These are phyloP conservation scores for Umbilicaria muhlenbergii DNA, from an alignment of 495 filamentous ascomycete species.

Conservation along the genomic window DNA sequence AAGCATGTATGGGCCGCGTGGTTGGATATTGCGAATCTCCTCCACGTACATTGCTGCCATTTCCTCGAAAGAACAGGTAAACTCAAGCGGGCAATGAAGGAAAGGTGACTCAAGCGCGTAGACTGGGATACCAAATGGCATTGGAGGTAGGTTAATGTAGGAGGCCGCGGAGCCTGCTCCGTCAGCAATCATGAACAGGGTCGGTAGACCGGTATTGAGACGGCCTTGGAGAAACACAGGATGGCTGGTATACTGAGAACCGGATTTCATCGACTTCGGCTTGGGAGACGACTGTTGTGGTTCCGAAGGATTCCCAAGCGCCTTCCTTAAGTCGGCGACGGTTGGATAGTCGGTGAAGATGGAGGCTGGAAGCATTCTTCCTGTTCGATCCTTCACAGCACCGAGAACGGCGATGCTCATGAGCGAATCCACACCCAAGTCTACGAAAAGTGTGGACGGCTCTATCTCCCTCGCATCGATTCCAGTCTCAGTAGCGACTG, in stretches of 20 bases:
- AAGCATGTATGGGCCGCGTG: slow-evolving; percentile 51
- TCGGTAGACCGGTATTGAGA: slow-evolving; percentile 7
- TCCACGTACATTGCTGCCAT: slow-evolving; percentile 43
- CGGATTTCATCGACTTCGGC: slow-evolving; percentile 14
- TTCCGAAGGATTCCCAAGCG: slow-evolving; percentile 29
- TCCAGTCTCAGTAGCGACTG: slow-evolving; percentile 29
- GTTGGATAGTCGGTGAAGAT: slow-evolving; percentile 25
- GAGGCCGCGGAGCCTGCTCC: slow-evolving; percentile 24
- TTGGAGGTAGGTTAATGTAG: slow-evolving; percentile 13
- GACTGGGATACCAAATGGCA: slow-evolving; percentile 11
- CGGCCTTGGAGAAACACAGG: not conserved
- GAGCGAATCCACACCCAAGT: slow-evolving; percentile 35
- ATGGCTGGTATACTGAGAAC: slow-evolving; percentile 12
- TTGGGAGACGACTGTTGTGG: not conserved
- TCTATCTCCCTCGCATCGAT: slow-evolving; percentile 24
- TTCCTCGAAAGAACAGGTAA: slow-evolving; percentile 30
- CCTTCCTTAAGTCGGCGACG: slow-evolving; percentile 29
- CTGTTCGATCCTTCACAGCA: slow-evolving; percentile 20
- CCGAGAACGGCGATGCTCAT: slow-evolving; percentile 30
- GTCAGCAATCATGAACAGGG: slow-evolving; percentile 23
- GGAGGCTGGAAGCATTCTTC: slow-evolving; percentile 13
- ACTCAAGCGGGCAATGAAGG: slow-evolving; percentile 35
- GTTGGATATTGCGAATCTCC: slow-evolving; percentile 50
- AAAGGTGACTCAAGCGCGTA: slow-evolving; percentile 22
- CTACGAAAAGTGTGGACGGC: slow-evolving; percentile 19